These are phyloP conservation scores for Globisporangium nodosum DNA, from an alignment of 352 stramenopile genomes.

Conservation along the genomic window DNA sequence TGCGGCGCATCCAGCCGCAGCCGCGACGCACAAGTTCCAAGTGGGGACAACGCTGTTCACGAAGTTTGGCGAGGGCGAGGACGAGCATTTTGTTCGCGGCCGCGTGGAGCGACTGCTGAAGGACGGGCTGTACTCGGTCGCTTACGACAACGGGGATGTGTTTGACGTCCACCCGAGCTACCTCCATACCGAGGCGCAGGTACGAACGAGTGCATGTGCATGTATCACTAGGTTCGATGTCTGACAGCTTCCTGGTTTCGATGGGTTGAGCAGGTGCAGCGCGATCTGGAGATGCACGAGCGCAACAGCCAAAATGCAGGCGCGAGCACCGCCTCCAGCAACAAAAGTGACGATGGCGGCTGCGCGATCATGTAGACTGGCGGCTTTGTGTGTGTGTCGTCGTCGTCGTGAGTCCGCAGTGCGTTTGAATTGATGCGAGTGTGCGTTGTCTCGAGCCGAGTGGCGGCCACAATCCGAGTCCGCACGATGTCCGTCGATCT, in stretches of 20 bases:
- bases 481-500: too few species aligned
- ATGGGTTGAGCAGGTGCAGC: slow-evolving; percentile 25
- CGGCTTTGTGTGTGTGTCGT: background rate
- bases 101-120: slow-evolving; percentile 31
- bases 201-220: slow-evolving; percentile 12
- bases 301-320: background rate
- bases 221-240: slow-evolving; percentile 1
- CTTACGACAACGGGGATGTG: slow-evolving; percentile 57
- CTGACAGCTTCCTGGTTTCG: too few species aligned
- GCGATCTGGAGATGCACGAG: slow-evolving; percentile 16
- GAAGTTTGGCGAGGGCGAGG: slow-evolving; percentile 32
- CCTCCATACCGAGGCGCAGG: slow-evolving; percentile 45
- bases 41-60: slow-evolving; percentile 33
- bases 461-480: too few species aligned
- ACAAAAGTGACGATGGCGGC: background rate
- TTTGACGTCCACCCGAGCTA: slow-evolving; percentile 33
- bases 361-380: slow-evolving; percentile 14
- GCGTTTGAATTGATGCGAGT: background rate
- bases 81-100: slow-evolving; percentile 39
- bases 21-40: slow-evolving; percentile 22
- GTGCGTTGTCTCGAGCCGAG: background rate
- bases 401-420: background rate
- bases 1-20: background rate
- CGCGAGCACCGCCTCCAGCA: background rate
- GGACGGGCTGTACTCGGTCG: slow-evolving; percentile 37